Evolutionary conservation across 2,329 filamentous ascomycete genomes (phyloP).

Genomic region (Alternaria gansuensis): DNA sequence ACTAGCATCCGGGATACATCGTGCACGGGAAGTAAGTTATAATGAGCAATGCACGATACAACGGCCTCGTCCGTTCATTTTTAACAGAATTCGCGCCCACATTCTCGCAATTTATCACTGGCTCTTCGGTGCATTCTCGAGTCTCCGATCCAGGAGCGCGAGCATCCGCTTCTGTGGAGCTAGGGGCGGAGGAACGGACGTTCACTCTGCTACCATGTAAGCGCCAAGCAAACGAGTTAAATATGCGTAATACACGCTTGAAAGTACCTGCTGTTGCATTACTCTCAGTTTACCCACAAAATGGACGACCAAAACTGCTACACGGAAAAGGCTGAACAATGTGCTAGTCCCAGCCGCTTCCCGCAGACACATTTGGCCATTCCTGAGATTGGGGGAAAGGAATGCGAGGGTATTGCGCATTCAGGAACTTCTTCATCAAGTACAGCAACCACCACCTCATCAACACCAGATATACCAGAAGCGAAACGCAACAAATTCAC

Average conservation of each 20-base stretch:
- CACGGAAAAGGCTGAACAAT: slow-evolving; percentile 63
- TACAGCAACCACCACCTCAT: slow-evolving; percentile 53
- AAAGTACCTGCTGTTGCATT: slow-evolving; percentile 3
- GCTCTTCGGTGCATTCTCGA: not conserved
- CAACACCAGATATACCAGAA: slow-evolving; percentile 53
- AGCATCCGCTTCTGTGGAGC: slow-evolving; percentile 19
- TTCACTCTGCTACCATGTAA: not conserved
- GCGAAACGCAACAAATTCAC: slow-evolving; percentile 55
- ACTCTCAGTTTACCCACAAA: slow-evolving; percentile 24
- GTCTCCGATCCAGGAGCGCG: slow-evolving; percentile 10
- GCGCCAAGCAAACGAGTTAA: not conserved
- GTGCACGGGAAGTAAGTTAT: not conserved
- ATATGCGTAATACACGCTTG: not conserved
- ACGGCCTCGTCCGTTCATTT: not conserved
- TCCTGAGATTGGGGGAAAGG: slow-evolving; percentile 53
- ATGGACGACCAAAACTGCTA: slow-evolving; percentile 65
- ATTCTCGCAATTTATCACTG: not conserved
- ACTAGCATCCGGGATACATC: too few relatives aligned
- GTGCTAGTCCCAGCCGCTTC: slow-evolving; percentile 59
- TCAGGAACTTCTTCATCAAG: slow-evolving; percentile 55
- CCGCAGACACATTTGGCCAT: slow-evolving; percentile 52
- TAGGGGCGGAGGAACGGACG: slow-evolving; percentile 15
- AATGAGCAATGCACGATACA: not conserved
- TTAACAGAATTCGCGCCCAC: not conserved
- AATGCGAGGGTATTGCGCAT: slow-evolving; percentile 61